Evolutionary conservation across 202 grass and related monocot genomes (phyloP), one percentile per base, ranked within the genome.

Genomic region (Schoenoplectus triqueter): DNA sequence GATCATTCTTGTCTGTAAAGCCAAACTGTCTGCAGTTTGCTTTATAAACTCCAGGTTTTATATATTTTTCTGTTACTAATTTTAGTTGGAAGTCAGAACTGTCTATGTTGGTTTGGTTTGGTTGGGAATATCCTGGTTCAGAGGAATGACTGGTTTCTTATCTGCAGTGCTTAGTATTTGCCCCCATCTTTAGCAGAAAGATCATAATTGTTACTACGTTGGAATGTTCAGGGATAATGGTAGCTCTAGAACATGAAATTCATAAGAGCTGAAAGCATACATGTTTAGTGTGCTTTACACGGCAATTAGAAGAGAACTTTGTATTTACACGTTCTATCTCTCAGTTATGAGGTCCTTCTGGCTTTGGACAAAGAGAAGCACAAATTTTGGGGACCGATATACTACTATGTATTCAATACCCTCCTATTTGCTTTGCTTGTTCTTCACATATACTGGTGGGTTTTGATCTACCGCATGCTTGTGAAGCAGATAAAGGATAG

Each of bases 401-500:
- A 93, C 66, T 97, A 97, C 83, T 93, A 97, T 86, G 82, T 93
- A 40, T 97, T 97, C 85, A 97, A 97, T 77, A 89, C 81, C 63
- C 91, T 97, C 85, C 89, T 97, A 48, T 93, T 93, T 31, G 89
- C 86, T 18, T 82, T 97, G 64, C 89, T 94, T 86, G 86, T 94
- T 92, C 85, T 97, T 45, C 82, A 97, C 75, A 88, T 92, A 87
- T 90, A 97, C 78, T 94, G 91, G 92, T 87, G 80, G 80, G 85
- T 94, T 69, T 87, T 94, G 85, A 94, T 92, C 20, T 90, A 62
- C 70, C 90, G 88, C 56, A 92, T 94, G 90, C 87, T 97, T 21
- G 54, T 89, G 64, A 87, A 64, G 7, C 85, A 92, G 86, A 82
- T 97, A 63, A 81, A 82, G 14, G 84, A 90, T 47, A 88, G 85